phyloP scores from a whole-genome alignment of 148 eudicot genomes.

The Spergularia marina region DNA sequence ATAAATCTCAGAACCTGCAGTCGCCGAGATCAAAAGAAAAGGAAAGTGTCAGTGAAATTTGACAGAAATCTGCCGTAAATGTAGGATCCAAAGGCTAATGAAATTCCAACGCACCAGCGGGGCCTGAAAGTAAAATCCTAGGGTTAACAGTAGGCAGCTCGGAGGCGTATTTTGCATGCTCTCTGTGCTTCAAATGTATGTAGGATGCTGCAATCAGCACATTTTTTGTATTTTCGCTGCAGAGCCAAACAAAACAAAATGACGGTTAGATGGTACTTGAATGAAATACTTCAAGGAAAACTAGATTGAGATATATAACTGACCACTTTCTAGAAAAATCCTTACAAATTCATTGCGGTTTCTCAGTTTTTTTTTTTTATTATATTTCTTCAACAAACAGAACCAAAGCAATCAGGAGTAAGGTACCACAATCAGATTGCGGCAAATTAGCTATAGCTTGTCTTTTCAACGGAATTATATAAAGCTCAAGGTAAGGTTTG shows the following conservation, averaged over 20 bases:
- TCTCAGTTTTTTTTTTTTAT: background rate
- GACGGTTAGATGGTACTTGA: background rate
- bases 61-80: constrained; percentile 2
- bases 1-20: constrained; percentile 89
- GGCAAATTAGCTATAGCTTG: too few relatives aligned
- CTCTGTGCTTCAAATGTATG: constrained; percentile 80
- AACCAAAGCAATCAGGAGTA: background rate
- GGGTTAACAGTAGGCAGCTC: constrained; percentile 85
- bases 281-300: background rate
- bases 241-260: constrained; percentile 13
- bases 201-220: constrained; percentile 87
- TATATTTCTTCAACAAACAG: background rate
- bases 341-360: background rate
- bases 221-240: constrained; percentile 86
- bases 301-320: background rate
- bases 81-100: background rate
- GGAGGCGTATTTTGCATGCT: constrained; percentile 71
- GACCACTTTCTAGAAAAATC: background rate
- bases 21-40: constrained; percentile 3
- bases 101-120: constrained; percentile 55
- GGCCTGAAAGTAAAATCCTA: constrained; percentile 91
- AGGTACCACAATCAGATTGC: too few relatives aligned
- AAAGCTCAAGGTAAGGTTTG: too few relatives aligned
- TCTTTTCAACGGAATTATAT: too few relatives aligned
- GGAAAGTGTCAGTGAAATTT: constrained; percentile 14